Evolutionary conservation across 495 filamentous ascomycete species (phyloP).

Genomic region (Apiosordaria backusii): DNA sequence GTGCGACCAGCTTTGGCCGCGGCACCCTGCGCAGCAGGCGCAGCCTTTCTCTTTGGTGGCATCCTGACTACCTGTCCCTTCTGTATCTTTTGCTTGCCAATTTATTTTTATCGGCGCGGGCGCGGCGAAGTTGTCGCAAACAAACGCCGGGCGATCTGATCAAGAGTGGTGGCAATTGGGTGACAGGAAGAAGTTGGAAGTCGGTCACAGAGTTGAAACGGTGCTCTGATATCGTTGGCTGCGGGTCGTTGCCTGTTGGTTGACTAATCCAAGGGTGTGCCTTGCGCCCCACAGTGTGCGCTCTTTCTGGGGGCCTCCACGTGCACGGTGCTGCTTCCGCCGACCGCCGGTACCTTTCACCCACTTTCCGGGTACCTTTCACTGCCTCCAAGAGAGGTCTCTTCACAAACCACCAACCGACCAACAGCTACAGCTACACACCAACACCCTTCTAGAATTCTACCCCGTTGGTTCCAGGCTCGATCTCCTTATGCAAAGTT

Average conservation of each 20-base stretch:
- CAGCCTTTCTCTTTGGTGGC: constrained; percentile 78
- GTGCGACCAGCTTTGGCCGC: constrained; percentile 51
- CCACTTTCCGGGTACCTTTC: background rate
- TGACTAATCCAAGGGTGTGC: background rate
- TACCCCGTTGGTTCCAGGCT: background rate
- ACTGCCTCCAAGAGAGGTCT: too few relatives aligned
- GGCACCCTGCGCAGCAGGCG: constrained; percentile 52
- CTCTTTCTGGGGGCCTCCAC: background rate
- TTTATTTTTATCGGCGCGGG: background rate
- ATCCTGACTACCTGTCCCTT: constrained; percentile 39
- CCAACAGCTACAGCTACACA: background rate
- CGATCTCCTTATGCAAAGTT: background rate
- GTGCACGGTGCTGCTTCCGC: background rate
- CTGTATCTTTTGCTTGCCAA: background rate
- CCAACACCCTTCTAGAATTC: background rate
- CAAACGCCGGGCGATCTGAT: background rate
- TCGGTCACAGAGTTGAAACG: background rate
- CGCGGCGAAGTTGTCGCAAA: background rate
- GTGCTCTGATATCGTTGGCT: background rate
- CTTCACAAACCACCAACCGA: background rate
- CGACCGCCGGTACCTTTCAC: background rate
- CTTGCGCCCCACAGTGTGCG: background rate
- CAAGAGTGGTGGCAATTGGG: background rate
- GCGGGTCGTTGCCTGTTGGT: background rate
- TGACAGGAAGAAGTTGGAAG: background rate